A percentile compares a stretch with the other conserved stretches of the same genome.
Evolutionary conservation across 768 basidiomycete genomes (phyloP).

Genomic region (Leccinum pellstonianum): DNA sequence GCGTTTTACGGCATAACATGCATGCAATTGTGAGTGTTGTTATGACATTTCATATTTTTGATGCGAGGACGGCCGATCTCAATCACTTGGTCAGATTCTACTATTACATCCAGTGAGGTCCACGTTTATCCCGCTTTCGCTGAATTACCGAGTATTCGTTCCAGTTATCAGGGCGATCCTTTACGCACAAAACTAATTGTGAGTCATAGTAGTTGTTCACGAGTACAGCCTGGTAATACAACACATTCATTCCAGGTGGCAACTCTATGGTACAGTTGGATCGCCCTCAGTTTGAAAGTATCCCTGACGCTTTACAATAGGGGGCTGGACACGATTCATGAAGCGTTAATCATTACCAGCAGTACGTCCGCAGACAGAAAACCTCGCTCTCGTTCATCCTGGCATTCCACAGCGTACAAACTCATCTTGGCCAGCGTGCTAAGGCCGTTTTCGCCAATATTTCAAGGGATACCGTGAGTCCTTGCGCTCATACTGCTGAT

Average conservation of each 20-base stretch:
- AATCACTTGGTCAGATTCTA: background rate
- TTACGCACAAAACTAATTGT: conserved; percentile 9
- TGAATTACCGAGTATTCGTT: too few species aligned
- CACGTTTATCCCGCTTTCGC: background rate
- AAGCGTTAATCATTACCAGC: conserved; percentile 7
- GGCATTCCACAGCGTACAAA: conserved; percentile 6
- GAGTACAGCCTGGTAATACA: background rate
- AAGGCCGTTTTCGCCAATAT: background rate
- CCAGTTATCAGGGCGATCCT: conserved; percentile 10
- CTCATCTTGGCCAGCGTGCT: background rate
- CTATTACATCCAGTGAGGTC: conserved; percentile 4
- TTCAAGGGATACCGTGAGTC: conserved; percentile 2
- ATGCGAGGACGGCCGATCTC: background rate
- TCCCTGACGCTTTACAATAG: conserved; percentile 3
- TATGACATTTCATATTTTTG: background rate
- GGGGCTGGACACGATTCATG: conserved; percentile 13
- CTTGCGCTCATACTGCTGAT: background rate
- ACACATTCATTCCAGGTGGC: conserved; percentile 4
- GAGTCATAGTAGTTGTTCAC: background rate
- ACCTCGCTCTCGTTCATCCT: background rate
- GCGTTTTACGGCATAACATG: background rate
- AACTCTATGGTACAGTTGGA: conserved; percentile 4
- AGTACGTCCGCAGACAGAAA: conserved; percentile 1
- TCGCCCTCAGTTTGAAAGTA: background rate
- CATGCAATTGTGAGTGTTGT: background rate